Base-by-base conservation (phyloP, 495 filamentous ascomycete species). In the Penicillium canescens region DNA sequence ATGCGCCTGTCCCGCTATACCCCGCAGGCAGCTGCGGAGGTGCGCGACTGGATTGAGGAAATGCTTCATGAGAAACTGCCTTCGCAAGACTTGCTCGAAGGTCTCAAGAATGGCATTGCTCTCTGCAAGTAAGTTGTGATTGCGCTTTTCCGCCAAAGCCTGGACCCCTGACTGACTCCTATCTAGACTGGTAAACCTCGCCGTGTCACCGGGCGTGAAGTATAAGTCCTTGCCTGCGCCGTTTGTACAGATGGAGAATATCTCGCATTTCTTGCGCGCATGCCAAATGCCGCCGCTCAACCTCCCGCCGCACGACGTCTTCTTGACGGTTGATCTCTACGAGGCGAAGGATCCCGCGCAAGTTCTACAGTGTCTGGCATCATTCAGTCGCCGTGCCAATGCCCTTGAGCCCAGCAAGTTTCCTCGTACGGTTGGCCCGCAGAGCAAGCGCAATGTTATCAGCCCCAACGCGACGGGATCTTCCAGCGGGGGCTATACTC, bases 211-310 rank as follows among this genome's bases (percentile, higher is more conserved):
- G 9, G 88, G 88, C 37, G 84, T 96, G 68, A 78, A 78, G 46
- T 89, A 79, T 71, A 96, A 96, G 72, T 78, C 84, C 53, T 95
- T 90, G 0, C 63, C 84, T 23, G 98, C 97, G 92, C 94, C 94
- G 3, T 98, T 98, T 71, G 92, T 98, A 31, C 95, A 98, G 71
- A 98, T 96, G 94, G 94, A 99, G 68, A 98, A 99, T 62, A 96
- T 99, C 63, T 95, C 93, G 8, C 89, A 94, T 66, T 99, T 97
- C 75, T 85, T 99, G 42, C 85, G 84, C 59, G 90, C 91, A 44
- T 91, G 91, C 72, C 88, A 96, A 68, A 73, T 78, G 36, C 84
- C 88, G 24, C 94, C 95, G 3, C 77, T 99, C 31, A 89, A 85
- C 67, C 82, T 99, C 35, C 91, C 90, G 28, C 83, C 93, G 4